These are phyloP conservation scores for Trichosporon coremiiforme DNA, from an alignment of 1,284 basidiomycete genomes.

Conservation along the genomic window DNA sequence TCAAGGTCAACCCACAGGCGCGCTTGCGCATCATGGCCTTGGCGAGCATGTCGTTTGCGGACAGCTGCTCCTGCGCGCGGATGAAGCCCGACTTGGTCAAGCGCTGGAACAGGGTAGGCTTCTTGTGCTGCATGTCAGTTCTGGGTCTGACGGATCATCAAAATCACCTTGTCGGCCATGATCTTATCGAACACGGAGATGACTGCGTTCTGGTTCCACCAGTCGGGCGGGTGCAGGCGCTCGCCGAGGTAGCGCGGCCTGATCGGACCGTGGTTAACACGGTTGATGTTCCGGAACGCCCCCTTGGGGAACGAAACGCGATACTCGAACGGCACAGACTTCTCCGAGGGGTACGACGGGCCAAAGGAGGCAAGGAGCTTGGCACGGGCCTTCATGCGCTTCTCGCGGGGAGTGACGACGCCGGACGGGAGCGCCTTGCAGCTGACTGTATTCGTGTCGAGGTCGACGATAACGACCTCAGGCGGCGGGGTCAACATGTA, in stretches of 20 bases:
- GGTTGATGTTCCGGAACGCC: constrained; percentile 57
- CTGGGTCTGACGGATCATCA: constrained; percentile 25
- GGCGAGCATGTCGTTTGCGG: constrained; percentile 75
- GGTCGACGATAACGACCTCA: constrained; percentile 86
- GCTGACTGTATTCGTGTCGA: constrained; percentile 66
- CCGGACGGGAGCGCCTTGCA: constrained; percentile 77
- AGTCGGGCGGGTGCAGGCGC: constrained; percentile 78
- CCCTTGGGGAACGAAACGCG: constrained; percentile 94
- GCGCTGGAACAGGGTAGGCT: constrained; percentile 82
- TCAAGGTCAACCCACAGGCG: constrained; percentile 39
- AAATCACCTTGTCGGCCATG: constrained; percentile 76
- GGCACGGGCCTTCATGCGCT: constrained; percentile 80
- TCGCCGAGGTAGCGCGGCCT: constrained; percentile 47
- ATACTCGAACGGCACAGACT: constrained; percentile 66
- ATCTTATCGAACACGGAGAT: constrained; percentile 87
- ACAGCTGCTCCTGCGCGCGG: constrained; percentile 73
- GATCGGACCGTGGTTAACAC: constrained; percentile 38
- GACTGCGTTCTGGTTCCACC: constrained; percentile 89
- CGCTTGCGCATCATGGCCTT: constrained; percentile 73
- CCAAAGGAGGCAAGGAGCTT: constrained; percentile 77
- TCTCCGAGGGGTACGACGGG: constrained; percentile 48
- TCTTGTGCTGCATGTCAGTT: constrained; percentile 67
- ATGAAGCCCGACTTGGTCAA: constrained; percentile 68
- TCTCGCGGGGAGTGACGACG: constrained; percentile 75
- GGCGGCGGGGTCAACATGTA: constrained; percentile 72